Base-by-base conservation (phyloP, 306 rosid genomes). In the Abrus pulchellus region DNA sequence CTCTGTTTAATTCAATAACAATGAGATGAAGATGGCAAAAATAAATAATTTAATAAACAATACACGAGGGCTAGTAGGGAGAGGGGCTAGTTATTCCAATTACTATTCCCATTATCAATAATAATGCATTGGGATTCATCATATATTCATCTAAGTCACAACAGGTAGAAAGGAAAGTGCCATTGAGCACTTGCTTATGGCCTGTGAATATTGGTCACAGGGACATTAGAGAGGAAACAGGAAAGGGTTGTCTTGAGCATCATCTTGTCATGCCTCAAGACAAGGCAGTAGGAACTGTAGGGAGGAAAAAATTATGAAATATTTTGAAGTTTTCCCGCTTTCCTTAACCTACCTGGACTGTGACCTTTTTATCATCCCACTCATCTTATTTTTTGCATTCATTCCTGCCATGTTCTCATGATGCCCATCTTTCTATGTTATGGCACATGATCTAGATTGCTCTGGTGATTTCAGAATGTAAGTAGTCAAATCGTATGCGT, bases 381-480 rank as follows among this genome's bases (percentile, higher is more conserved):
- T 32, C 56, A 63, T 50, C 74, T 72, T 7, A 9, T 4, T 53
- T 50, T 14, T 61, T 61, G 8, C 56, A 80, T 73, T 80, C 55
- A 49, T 72, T 72, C 64, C 50, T 30, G 76, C 50, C 41, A 50
- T 5, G 7, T 9, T 80, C 30, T 40, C 48, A 9, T 40, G 59
- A 80, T 64, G 72, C 32, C 73, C 27, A 41, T 65, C 10, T 54
- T 41, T 76, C 45, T 40, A 60, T 43, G 65, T 57, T 74, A 9
- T 3, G 30, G 10, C 12, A 5, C 68, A 74, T 55, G 49, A 38
- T 56, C 53, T 9, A 9, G n/a, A 74, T 74, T 57, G 20, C 68
- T 72, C 33, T 9, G 52, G 32, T 14, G 49, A 62, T 80, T 62
- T 72, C 79, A 62, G 34, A 27, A 14, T 62, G 43, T 63, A 41